Conservation (phyloP, 2,329 filamentous ascomycete genomes). For the Hypoxylon sp. region DNA sequence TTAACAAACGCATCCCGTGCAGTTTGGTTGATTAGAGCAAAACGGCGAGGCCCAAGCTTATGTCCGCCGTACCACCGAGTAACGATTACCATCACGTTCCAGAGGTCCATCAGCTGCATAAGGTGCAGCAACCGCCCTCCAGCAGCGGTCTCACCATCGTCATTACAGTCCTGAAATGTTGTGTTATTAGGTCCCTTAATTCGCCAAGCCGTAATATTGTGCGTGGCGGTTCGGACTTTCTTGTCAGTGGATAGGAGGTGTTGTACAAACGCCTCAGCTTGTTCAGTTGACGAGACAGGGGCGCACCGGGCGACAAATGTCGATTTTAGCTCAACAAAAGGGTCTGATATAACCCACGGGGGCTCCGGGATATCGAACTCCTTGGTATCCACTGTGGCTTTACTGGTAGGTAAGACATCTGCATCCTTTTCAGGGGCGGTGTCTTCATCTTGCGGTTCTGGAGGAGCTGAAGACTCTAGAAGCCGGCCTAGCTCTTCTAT, state of each 20-base stretch:
- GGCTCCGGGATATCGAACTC: slow-evolving; percentile 57
- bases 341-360: slow-evolving; percentile 81
- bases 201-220: slow-evolving; percentile 96
- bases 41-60: slow-evolving; percentile 88
- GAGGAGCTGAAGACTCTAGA: slow-evolving; percentile 55
- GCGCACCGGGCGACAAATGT: slow-evolving; percentile 87
- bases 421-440: slow-evolving; percentile 31
- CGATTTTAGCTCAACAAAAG: slow-evolving; percentile 85
- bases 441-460: slow-evolving; percentile 47
- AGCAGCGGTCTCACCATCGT: slow-evolving; percentile 95
- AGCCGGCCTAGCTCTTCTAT: slow-evolving; percentile 78
- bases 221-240: slow-evolving; percentile 87
- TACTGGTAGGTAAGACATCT: slow-evolving; percentile 20
- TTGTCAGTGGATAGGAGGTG: slow-evolving; percentile 87
- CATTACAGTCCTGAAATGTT: slow-evolving; percentile 89
- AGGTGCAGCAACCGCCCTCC: slow-evolving; percentile 88
- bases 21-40: slow-evolving; percentile 89
- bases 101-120: slow-evolving; percentile 94
- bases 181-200: slow-evolving; percentile 74
- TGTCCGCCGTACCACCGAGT: slow-evolving; percentile 96
- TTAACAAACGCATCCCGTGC: slow-evolving; percentile 87
- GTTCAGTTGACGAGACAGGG: slow-evolving; percentile 75
- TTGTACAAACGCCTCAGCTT: slow-evolving; percentile 79
- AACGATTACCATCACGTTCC: slow-evolving; percentile 93
- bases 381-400: slow-evolving; percentile 28